Evolutionary conservation across 495 filamentous ascomycete species (phyloP).

Genomic region (Neurospora sp.): DNA sequence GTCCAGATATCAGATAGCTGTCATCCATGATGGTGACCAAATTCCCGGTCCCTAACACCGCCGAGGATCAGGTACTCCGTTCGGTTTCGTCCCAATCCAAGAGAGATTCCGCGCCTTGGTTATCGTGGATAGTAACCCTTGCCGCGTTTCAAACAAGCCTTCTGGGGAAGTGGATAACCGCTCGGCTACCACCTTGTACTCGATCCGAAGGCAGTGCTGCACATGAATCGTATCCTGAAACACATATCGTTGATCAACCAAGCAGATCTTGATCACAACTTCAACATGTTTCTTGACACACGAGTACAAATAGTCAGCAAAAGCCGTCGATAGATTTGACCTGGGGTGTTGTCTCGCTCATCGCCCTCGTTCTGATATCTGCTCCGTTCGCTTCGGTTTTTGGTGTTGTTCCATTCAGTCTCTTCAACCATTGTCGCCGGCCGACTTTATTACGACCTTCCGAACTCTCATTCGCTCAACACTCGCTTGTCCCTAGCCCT

Average conservation of each 20-base stretch:
- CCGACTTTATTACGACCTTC: conserved; percentile 28
- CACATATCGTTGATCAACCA: conserved; percentile 15
- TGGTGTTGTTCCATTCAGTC: conserved; percentile 1
- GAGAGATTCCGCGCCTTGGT: neutral
- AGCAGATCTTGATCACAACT: conserved; percentile 13
- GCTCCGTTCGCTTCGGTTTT: conserved; percentile 16
- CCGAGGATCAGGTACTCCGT: too few relatives aligned
- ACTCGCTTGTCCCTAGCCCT: conserved; percentile 1
- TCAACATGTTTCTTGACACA: conserved; percentile 4
- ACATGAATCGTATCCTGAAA: conserved; percentile 12
- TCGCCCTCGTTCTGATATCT: conserved; percentile 12
- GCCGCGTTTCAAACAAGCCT: neutral
- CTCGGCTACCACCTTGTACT: neutral
- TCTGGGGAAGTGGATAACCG: neutral
- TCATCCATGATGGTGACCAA: too few relatives aligned
- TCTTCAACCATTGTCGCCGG: conserved; percentile 30
- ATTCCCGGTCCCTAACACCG: too few relatives aligned
- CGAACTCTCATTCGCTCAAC: neutral
- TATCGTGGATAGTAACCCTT: neutral
- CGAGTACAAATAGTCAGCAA: conserved; percentile 25
- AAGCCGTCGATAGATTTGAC: conserved; percentile 5
- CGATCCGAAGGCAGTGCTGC: neutral
- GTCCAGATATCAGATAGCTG: too few relatives aligned
- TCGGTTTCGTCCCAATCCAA: neutral
- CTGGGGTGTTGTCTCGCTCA: conserved; percentile 10